Percentiles rank a stretch among this genome's conserved stretches.
These are phyloP conservation scores for Pichia rugopelliculosa DNA, from an alignment of 805 yeast genomes.

Conservation along the genomic window DNA sequence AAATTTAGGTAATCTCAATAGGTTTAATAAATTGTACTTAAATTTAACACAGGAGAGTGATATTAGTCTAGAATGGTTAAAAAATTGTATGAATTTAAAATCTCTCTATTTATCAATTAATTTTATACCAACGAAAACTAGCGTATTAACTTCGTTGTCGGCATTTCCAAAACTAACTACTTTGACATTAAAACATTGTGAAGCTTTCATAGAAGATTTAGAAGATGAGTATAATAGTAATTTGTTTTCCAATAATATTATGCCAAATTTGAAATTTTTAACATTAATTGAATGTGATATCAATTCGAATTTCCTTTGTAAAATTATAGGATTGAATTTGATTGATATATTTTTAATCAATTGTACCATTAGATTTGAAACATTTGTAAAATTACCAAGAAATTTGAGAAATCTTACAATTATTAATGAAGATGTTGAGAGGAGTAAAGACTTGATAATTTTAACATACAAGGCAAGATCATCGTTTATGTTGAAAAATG, in stretches of 20 bases:
- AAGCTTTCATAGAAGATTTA: neutral
- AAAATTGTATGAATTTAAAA: conserved; percentile 8
- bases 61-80: conserved; percentile 10
- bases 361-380: conserved; percentile 17
- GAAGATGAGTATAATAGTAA: neutral
- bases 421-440: conserved; percentile 13
- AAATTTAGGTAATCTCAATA: neutral
- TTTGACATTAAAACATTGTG: conserved; percentile 3
- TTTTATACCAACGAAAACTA: conserved; percentile 1
- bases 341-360: conserved; percentile 14
- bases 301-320: conserved; percentile 9
- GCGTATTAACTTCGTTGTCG: neutral
- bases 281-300: conserved; percentile 17
- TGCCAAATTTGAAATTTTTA: conserved; percentile 9
- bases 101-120: conserved; percentile 11
- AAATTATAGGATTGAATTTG: conserved; percentile 3
- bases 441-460: conserved; percentile 14
- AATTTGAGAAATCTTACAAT: conserved; percentile 14
- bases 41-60: conserved; percentile 4
- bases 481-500: neutral
- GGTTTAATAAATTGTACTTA: conserved; percentile 2
- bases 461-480: conserved; percentile 2
- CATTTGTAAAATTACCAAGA: conserved; percentile 14
- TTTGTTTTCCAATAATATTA: neutral
- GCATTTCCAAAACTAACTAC: neutral